Evolutionary conservation across 768 basidiomycete species (phyloP), one percentile per base, ranked within the genome.

Genomic region (Lactifluus piperatus): DNA sequence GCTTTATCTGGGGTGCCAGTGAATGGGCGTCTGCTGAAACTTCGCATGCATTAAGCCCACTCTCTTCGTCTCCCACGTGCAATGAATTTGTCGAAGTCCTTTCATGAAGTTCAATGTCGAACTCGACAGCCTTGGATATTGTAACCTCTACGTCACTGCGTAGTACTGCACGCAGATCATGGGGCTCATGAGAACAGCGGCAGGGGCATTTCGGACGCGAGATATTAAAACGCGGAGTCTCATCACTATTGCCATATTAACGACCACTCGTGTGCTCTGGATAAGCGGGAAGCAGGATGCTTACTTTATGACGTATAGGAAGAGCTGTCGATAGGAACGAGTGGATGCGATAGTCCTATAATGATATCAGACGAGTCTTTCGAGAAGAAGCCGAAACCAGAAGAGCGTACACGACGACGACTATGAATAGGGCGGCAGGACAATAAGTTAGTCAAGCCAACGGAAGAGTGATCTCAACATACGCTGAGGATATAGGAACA

Each of bases 401-500:
- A 26, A 8, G 29, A 39, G 13, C 62, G 24, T 47, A 63, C 62
- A 62, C 43, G 18, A 63, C 10, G 7, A 50, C 34, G 18, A 63
- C 62, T 63, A 36, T 4, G 29, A 27, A 13, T 22, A 13, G 50
- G 18, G 3, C 20, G 13, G 20, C 9, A 13, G 16, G 36, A 10
- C 16, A 37, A 16, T 2, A 27, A 27, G 34, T 54, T 39, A 62
- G 60, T 11, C 7, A 5, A n/a, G 27, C 2, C 5, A 29, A 51
- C 14, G 36, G 5, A 5, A 14, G 24, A 20, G 32, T n/a, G 44
- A 49, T 32, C 5, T 29, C 14, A 6, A 49, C 62, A 41, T 41
- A 63, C 62, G 22, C 32, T 63, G 62, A 10, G 62, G 62, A 20
- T 47, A 62, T 53, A 52, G 62, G 30, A 63, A 63, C 59, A 63